Base-by-base conservation (phyloP, 495 filamentous ascomycete species). In the Amphirosellinia nigrospora region DNA sequence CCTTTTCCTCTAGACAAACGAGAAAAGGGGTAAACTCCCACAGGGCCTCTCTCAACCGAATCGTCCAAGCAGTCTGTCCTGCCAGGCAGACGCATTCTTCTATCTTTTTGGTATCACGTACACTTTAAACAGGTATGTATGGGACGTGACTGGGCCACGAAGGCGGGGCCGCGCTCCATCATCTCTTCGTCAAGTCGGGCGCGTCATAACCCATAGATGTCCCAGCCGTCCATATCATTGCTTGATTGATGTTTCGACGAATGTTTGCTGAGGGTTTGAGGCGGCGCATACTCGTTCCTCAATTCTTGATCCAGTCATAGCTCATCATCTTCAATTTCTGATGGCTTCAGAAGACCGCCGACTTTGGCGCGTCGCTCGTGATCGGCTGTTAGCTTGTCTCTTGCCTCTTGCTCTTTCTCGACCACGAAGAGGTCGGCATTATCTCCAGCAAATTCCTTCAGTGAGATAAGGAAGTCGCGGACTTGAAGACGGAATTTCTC, bases 391-490 rank as follows among this genome's bases (percentile, higher is more conserved):
- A 90, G 89, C 52, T 91, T 92, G 73, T 93, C 94, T 69, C 89
- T 87, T 58, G 92, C 86, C 64, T 91, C 90, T 74, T 93, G 90
- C 79, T 98, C 96, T 71, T 96, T 90, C 77, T 98, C 96, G 64
- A 98, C 94, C 3, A 93, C 91, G 81, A 91, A 99, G n/a, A 99
- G 86, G 73, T 98, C 96, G 7, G 95, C 90, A 75, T 94, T 96
- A 79, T 94, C 89, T 59, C 93, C 96, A 15, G 92, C 93, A 75
- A 98, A 98, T 81, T 99, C 96, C 81, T 97, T 97, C 64, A 99
- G 82, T 34, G 94, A 94, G 73, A 99, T 97, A 66, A 99, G 82
- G 88, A 99, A 99, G 79, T 99, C 96, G 68, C 96, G 93, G 58
- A 98, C 87, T 66, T 94, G 90, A 48, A 96, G 88, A 81, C 97